Evolutionary conservation across 306 rosid genomes (phyloP).

Genomic region (Myrica gale): DNA sequence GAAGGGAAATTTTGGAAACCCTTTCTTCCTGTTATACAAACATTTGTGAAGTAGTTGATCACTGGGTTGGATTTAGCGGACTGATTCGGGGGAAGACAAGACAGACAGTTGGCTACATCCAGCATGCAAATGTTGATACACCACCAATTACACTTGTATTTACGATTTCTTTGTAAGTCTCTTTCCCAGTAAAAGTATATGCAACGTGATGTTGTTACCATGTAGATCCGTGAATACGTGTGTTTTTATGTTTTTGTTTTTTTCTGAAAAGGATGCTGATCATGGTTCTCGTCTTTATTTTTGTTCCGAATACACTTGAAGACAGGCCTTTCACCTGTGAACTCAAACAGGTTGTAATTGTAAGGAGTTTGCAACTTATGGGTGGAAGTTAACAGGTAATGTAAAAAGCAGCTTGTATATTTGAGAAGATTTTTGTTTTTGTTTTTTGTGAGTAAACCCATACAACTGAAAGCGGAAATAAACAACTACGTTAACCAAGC

Average conservation of each 20-base stretch:
- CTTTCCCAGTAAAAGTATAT: constrained; percentile 16
- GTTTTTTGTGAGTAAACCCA: too few species aligned
- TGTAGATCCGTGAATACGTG: constrained; percentile 27
- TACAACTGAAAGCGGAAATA: too few species aligned
- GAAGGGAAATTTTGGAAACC: constrained; percentile 3
- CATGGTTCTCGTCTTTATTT: too few species aligned
- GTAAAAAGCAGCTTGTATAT: too few species aligned
- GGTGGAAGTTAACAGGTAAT: too few species aligned
- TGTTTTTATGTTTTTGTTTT: not conserved
- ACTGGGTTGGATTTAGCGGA: constrained; percentile 21
- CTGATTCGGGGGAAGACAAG: constrained; percentile 8
- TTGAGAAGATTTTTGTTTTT: too few species aligned
- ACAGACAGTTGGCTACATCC: constrained; percentile 20
- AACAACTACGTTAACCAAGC: too few species aligned
- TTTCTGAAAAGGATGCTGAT: not conserved
- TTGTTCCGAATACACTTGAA: too few species aligned
- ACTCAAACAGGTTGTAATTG: too few species aligned
- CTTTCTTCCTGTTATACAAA: not conserved
- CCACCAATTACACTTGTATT: constrained; percentile 22
- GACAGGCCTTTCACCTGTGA: too few species aligned
- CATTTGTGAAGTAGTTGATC: constrained; percentile 17
- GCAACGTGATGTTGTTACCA: constrained; percentile 22
- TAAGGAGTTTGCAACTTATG: too few species aligned
- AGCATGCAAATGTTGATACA: constrained; percentile 2
- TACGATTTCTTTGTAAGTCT: constrained; percentile 4